A percentile compares a stretch with the other conserved stretches of the same genome.
These are phyloP conservation scores for Coprinellus micaceus DNA, from an alignment of 768 basidiomycete species.

Conservation along the genomic window DNA sequence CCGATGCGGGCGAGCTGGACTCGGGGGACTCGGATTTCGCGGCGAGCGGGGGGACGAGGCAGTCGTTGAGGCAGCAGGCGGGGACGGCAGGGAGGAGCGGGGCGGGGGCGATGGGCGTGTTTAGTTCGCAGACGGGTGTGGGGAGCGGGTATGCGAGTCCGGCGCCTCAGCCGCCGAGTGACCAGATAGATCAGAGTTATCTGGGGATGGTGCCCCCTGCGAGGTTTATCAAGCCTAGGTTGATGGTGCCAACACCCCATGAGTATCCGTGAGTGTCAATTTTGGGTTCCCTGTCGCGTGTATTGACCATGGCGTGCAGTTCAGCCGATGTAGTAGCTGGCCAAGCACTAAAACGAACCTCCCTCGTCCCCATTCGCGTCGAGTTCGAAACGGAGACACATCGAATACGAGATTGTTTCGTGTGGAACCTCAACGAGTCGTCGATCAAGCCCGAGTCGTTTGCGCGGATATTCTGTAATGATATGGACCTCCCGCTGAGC, in stretches of 20 bases:
- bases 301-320: conserved; percentile 36
- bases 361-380: conserved; percentile 88
- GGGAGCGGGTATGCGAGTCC: conserved; percentile 21
- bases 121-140: conserved; percentile 48
- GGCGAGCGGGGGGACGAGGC: conserved; percentile 58
- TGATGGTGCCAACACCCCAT: conserved; percentile 59
- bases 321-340: conserved; percentile 58
- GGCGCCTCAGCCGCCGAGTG: conserved; percentile 41
- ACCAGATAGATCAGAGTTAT: conserved; percentile 83
- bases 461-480: conserved; percentile 81
- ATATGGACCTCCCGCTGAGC: conserved; percentile 69
- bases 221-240: conserved; percentile 64
- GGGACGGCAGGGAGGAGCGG: conserved; percentile 38
- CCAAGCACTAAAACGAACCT: conserved; percentile 50
- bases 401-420: conserved; percentile 89
- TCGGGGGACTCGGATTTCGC: conserved; percentile 83
- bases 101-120: conserved; percentile 50
- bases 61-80: conserved; percentile 46
- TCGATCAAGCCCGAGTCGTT: conserved; percentile 83
- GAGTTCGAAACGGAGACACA: conserved; percentile 92
- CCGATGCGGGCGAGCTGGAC: conserved; percentile 77
- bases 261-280: conserved; percentile 66
- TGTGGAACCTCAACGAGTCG: conserved; percentile 92
- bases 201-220: conserved; percentile 82
- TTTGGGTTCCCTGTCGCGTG: background rate